Evolutionary conservation across 2,329 filamentous ascomycete species (phyloP).

Genomic region (Malbranchea cinnamomea): DNA sequence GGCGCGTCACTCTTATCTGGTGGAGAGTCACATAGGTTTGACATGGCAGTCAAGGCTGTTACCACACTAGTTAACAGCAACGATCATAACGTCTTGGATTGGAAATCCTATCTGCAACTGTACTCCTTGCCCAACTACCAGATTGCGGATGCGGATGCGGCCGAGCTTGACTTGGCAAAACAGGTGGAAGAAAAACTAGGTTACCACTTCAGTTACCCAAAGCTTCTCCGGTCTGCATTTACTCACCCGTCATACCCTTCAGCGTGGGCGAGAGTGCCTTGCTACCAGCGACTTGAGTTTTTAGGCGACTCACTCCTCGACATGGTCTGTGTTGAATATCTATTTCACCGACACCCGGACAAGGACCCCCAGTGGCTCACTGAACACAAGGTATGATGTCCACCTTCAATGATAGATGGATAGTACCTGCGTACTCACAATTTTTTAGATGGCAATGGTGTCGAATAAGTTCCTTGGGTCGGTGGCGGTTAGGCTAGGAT

Average conservation of each 20-base stretch:
- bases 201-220: slow-evolving; percentile 59
- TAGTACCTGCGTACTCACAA: slow-evolving; percentile 2
- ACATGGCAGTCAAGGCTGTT: slow-evolving; percentile 45
- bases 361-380: slow-evolving; percentile 93
- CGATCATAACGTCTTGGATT: slow-evolving; percentile 55
- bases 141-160: slow-evolving; percentile 42
- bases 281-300: slow-evolving; percentile 85
- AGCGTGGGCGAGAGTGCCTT: slow-evolving; percentile 62
- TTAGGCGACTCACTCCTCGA: slow-evolving; percentile 80
- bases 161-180: slow-evolving; percentile 52
- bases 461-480: slow-evolving; percentile 87
- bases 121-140: slow-evolving; percentile 64
- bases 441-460: slow-evolving; percentile 71
- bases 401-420: slow-evolving; percentile 9
- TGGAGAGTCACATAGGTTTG: slow-evolving; percentile 36
- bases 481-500: slow-evolving; percentile 60
- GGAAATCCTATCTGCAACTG: slow-evolving; percentile 54
- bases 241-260: slow-evolving; percentile 71
- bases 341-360: slow-evolving; percentile 61
- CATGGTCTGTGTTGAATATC: slow-evolving; percentile 66
- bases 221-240: slow-evolving; percentile 70
- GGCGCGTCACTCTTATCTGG: slow-evolving; percentile 59
- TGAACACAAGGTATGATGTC: slow-evolving; percentile 57
- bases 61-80: slow-evolving; percentile 48
- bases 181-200: slow-evolving; percentile 46